Base-by-base conservation (phyloP, 192 early-diverging fungal genomes). In the Jimgerdemannia flammicorona region DNA sequence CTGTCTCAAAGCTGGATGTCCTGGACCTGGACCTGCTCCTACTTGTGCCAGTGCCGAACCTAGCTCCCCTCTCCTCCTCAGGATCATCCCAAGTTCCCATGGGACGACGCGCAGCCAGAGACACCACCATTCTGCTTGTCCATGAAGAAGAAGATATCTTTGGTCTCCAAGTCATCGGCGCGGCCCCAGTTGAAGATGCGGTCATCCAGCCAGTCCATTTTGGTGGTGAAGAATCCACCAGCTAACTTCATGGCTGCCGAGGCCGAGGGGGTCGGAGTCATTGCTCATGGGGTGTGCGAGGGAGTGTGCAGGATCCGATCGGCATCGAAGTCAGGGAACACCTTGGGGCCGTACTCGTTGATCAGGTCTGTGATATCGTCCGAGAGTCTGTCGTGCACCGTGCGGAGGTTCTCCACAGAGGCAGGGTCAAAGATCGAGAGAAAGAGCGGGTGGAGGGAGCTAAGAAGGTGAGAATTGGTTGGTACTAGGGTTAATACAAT, bases 361-460 rank as follows among this genome's bases (percentile, higher is more conserved):
- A 99, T 93, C 40, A 95, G 74, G 3, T 88, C 85, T 18, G 91
- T 94, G 70, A 99, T 89, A 65, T 93, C 87, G 69, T 86, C 84
- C 14, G 93, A 90, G 2, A 99, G 87, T 64, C 93, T 84, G 43
- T 90, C 83, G 40, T 96, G 89, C 42, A 87, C 87, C 20, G 79
- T 78, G 18, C 92, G 88, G 64, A 99, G 86, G 71, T 88, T 89
- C 70, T 82, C 86, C 66, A 90, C 86, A 75, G 86, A 73, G 79
- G 78, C 74, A 75, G 83, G 81, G 75, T 90, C 81, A 3, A 88
- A 78, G 42, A 93, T 70, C 18, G 93, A 89, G 65, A 99, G 75
- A 70, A 93, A 95, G 40, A 97, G 84, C 7, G 97, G 96, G 4
- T 90, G 89, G 64, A 99, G 83, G 9, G 96, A 95, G 72, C 88